Evolutionary conservation across 1,139 yeast genomes (phyloP).

Genomic region (Spathaspora sp.): DNA sequence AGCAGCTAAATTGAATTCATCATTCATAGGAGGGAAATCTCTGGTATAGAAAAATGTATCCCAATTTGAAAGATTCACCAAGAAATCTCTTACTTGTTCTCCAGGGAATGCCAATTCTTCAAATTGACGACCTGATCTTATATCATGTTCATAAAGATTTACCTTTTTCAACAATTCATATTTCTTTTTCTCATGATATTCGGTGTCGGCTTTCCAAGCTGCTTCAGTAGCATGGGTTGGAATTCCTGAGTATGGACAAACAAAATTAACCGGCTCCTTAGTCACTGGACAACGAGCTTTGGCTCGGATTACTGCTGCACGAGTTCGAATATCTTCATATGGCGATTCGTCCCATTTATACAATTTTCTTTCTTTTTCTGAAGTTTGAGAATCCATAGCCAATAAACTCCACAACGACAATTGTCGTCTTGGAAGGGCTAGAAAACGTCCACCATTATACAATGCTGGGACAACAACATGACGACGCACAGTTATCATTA

Average conservation of each 20-base stretch:
- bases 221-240: conserved; percentile 92
- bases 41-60: conserved; percentile 92
- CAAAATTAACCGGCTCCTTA: conserved; percentile 70
- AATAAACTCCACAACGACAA: conserved; percentile 41
- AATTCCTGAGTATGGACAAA: conserved; percentile 92
- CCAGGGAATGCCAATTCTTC: conserved; percentile 95
- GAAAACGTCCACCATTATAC: not conserved
- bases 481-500: conserved; percentile 9
- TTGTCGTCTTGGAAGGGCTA: conserved; percentile 6
- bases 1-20: conserved; percentile 93
- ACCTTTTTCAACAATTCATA: conserved; percentile 81
- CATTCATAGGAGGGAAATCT: conserved; percentile 92
- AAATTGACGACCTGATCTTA: conserved; percentile 88
- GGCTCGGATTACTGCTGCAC: conserved; percentile 89
- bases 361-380: conserved; percentile 20
- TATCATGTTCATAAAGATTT: conserved; percentile 90
- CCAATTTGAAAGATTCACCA: conserved; percentile 83
- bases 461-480: conserved; percentile 1
- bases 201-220: conserved; percentile 82
- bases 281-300: conserved; percentile 93
- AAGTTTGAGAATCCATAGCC: conserved; percentile 32
- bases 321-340: conserved; percentile 77
- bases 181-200: conserved; percentile 65
- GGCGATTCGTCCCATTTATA: conserved; percentile 86
- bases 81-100: conserved; percentile 71